Percentiles rank a stretch among this genome's conserved stretches.
These are phyloP conservation scores for Verticillium albo-atrum DNA, from an alignment of 2,329 filamentous ascomycete species.

Conservation along the genomic window DNA sequence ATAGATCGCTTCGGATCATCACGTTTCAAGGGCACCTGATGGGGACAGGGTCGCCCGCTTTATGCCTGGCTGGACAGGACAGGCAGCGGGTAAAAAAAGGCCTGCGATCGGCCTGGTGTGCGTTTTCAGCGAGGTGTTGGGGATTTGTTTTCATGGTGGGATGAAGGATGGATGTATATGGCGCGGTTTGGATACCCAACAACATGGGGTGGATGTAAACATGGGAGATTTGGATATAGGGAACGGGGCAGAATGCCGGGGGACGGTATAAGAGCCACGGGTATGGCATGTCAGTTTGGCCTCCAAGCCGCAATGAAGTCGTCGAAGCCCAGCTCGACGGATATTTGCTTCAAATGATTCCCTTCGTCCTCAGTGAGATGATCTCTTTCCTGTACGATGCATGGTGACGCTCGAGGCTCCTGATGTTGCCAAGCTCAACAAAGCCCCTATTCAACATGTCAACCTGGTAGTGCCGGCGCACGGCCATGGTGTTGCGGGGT, in stretches of 20 bases:
- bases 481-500: background rate
- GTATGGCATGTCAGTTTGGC: background rate
- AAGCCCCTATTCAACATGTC: background rate
- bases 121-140: background rate
- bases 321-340: background rate
- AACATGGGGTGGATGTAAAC: background rate
- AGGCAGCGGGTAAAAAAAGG: background rate
- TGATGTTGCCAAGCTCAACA: too few relatives aligned
- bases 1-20: background rate
- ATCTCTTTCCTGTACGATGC: too few relatives aligned
- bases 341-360: background rate
- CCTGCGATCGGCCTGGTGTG: background rate
- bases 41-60: background rate
- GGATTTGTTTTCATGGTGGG: background rate
- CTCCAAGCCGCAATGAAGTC: background rate
- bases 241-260: background rate
- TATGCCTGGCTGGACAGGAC: background rate
- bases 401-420: too few relatives aligned
- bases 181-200: background rate
- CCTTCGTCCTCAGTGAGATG: too few relatives aligned
- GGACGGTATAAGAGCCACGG: background rate
- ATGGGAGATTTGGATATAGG: background rate
- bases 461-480: background rate
- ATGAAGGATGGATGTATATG: background rate
- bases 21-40: background rate